These are phyloP conservation scores for Penicillium coprophilum DNA, from an alignment of 495 filamentous ascomycete species.

Conservation along the genomic window DNA sequence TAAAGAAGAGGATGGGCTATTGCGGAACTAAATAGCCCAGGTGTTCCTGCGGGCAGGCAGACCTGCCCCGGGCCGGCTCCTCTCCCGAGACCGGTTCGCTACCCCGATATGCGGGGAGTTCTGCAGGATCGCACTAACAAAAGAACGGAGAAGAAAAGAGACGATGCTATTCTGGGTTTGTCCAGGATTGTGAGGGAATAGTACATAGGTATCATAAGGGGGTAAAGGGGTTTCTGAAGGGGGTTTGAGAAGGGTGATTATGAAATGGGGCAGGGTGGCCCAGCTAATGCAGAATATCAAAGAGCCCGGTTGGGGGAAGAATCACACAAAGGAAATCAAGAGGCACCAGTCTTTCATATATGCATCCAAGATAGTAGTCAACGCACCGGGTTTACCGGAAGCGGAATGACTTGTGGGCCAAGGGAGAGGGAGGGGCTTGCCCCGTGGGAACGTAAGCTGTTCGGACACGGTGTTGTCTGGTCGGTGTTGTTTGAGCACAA, in stretches of 20 bases:
- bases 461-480: constrained; percentile 63
- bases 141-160: constrained; percentile 9
- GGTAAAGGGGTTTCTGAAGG: background rate
- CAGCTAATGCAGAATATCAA: constrained; percentile 24
- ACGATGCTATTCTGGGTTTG: constrained; percentile 13
- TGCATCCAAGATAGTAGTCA: constrained; percentile 9
- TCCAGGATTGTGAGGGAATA: constrained; percentile 22
- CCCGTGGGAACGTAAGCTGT: constrained; percentile 48
- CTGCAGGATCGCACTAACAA: constrained; percentile 6
- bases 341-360: constrained; percentile 15
- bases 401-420: constrained; percentile 66
- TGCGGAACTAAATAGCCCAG: background rate
- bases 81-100: constrained; percentile 12
- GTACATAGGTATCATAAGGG: constrained; percentile 40
- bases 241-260: constrained; percentile 18
- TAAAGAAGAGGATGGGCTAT: background rate
- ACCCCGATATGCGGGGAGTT: constrained; percentile 12
- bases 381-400: constrained; percentile 32
- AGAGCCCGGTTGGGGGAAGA: constrained; percentile 16
- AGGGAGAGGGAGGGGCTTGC: constrained; percentile 53
- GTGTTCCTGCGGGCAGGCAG: background rate
- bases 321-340: constrained; percentile 29
- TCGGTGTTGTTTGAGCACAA: constrained; percentile 75
- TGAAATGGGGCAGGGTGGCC: constrained; percentile 22
- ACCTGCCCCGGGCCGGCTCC: background rate